A percentile compares a stretch with the other conserved stretches of the same genome.
Evolutionary conservation across 1,139 yeast genomes (phyloP).

Genomic region (Yamadazyma taylorii): DNA sequence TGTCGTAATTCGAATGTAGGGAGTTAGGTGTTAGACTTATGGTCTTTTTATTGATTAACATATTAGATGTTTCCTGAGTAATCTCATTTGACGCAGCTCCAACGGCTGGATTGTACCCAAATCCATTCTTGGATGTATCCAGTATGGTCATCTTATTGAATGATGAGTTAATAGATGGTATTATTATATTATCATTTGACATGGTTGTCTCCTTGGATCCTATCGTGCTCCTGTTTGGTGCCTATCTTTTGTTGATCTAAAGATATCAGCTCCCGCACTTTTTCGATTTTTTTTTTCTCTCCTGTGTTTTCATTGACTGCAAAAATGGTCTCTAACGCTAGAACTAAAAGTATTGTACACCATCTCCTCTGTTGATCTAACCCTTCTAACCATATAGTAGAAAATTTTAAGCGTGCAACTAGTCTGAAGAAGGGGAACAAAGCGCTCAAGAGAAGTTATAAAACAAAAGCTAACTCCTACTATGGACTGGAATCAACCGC

Average conservation of each 20-base stretch:
- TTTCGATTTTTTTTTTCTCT: not conserved
- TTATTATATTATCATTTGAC: conserved; percentile 37
- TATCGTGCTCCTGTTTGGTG: too few species aligned
- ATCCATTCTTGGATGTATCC: conserved; percentile 36
- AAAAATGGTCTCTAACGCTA: not conserved
- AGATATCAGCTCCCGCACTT: too few species aligned
- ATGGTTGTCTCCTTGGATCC: too few species aligned
- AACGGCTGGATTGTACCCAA: conserved; percentile 47
- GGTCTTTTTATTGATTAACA: conserved; percentile 36
- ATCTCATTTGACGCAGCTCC: conserved; percentile 45
- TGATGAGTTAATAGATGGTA: conserved; percentile 37
- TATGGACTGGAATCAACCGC: too few species aligned
- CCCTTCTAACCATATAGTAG: too few species aligned
- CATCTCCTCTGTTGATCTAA: too few species aligned
- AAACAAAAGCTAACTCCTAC: too few species aligned
- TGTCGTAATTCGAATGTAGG: conserved; percentile 58
- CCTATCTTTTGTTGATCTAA: too few species aligned
- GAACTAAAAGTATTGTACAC: conserved; percentile 1
- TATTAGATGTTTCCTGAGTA: conserved; percentile 32
- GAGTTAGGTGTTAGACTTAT: conserved; percentile 34
- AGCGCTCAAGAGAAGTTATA: too few species aligned
- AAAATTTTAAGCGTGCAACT: too few species aligned
- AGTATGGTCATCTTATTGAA: conserved; percentile 36
- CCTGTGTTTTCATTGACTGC: not conserved
- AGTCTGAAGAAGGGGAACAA: too few species aligned